Base-by-base conservation (phyloP, 179 eudicot species). In the Beta lomatogona region DNA sequence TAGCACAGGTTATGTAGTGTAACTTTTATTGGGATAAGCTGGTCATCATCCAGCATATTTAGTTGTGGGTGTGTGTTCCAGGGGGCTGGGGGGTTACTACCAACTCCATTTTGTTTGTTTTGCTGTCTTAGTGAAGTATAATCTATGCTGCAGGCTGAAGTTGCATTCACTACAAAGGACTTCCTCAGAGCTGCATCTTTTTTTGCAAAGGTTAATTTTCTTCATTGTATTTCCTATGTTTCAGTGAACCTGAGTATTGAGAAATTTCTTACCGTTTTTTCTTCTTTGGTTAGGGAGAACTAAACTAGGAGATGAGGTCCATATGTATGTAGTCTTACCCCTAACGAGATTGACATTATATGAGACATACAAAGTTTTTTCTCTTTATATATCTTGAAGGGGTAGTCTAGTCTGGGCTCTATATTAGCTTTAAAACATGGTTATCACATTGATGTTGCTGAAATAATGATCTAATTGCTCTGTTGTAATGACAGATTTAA, bases 111-210 rank as follows among this genome's bases (percentile, higher is more conserved):
- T 63, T 57, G 54, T 71, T 73, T 18, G n/a, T 25, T 48, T 48
- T 50, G 45, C 66, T 53, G 59, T 74, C 73, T 81, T 61, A 81
- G 45, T 53, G 4, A 66, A 46, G 50, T 61, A 69, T 75, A 28
- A 44, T 46, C 81, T 84, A 36, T 86, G 46, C 15, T 91, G 88
- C 91, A 96, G 99, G 99, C 99, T 85, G 99, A 96, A 87, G 92
- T 89, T 82, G 98, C 99, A 76, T 96, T 96, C 90, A 88, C 89
- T 60, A 86, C 90, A 22, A 96, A 93, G 86, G 99, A 96, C 85
- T 96, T 92, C 85, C 77, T 86, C 68, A 93, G 99, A 86, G 98
- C 99, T 58, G 94, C 99, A 76, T 94, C 98, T 76, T 96, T 96
- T 86, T 96, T 89, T 85, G 98, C 99, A 76, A 96, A 94, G 92